Percentiles rank a stretch among this genome's conserved stretches.
Evolutionary conservation across 2,329 filamentous ascomycete genomes (phyloP).

Genomic region (Aspergillus tanneri): DNA sequence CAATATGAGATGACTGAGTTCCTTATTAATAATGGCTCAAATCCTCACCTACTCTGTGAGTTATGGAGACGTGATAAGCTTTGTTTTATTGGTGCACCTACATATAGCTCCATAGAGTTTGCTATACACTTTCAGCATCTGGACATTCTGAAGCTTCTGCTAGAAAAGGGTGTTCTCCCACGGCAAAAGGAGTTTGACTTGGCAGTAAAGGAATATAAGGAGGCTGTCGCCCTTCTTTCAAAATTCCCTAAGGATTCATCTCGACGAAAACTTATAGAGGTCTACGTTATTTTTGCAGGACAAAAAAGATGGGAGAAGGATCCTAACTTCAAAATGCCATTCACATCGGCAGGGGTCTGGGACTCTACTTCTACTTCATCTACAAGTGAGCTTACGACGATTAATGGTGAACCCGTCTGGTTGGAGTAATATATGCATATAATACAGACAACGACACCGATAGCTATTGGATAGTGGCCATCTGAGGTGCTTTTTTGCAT

Average conservation of each 20-base stretch:
- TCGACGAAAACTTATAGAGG: background rate
- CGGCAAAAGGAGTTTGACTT: background rate
- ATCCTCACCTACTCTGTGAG: background rate
- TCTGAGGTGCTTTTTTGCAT: no score
- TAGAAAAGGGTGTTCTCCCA: conserved; percentile 3
- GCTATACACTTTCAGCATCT: conserved; percentile 1
- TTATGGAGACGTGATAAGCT: background rate
- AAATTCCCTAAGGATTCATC: background rate
- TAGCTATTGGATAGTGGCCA: no score
- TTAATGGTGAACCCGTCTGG: no score
- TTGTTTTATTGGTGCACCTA: background rate
- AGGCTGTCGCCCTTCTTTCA: background rate
- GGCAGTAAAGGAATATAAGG: background rate
- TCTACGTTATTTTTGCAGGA: no score
- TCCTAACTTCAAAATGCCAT: no score
- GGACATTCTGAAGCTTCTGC: conserved; percentile 7
- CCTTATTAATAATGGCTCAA: conserved; percentile 7
- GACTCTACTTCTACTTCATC: no score
- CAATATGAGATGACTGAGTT: conserved; percentile 4
- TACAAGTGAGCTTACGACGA: no score
- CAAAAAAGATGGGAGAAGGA: no score
- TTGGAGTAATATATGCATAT: no score
- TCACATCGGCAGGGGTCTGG: no score
- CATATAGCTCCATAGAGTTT: background rate
- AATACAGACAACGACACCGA: no score